phyloP scores from a whole-genome alignment of 1,284 basidiomycete species.

The Ustilago loliicola region DNA sequence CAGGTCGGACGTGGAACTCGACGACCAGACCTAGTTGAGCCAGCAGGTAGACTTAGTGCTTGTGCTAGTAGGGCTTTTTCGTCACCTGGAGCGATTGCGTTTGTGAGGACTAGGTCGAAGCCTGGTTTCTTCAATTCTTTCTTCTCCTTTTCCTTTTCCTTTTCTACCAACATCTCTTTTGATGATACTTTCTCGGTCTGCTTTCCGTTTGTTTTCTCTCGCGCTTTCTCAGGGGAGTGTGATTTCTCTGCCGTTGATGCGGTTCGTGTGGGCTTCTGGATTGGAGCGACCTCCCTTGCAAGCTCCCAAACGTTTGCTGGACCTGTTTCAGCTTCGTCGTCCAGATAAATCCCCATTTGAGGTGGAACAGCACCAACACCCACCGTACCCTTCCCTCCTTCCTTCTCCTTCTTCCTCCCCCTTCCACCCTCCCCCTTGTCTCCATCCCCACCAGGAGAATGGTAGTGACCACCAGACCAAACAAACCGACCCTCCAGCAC shows the following conservation, averaged over 20 bases:
- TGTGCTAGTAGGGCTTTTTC: constrained; percentile 50
- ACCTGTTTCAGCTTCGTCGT: constrained; percentile 38
- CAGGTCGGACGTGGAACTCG: constrained; percentile 24
- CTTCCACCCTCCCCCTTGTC: background rate
- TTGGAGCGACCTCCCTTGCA: background rate
- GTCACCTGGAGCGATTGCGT: constrained; percentile 55
- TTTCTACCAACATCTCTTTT: background rate
- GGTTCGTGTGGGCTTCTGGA: background rate
- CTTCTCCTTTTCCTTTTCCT: background rate
- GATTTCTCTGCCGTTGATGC: background rate
- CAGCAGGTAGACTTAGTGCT: constrained; percentile 44
- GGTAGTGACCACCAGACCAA: constrained; percentile 49
- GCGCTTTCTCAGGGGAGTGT: no score
- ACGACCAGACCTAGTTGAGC: constrained; percentile 45
- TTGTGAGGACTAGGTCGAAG: constrained; percentile 43
- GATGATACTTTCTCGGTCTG: background rate
- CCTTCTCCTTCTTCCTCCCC: constrained; percentile 1
- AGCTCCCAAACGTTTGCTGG: constrained; percentile 30
- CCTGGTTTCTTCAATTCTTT: constrained; percentile 24
- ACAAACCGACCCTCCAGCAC: constrained; percentile 74
- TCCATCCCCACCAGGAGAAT: background rate
- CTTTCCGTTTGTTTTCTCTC: background rate
- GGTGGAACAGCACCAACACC: constrained; percentile 28
- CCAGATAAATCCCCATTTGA: constrained; percentile 51
- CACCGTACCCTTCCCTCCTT: background rate